Evolutionary conservation across 163 green algal genomes (phyloP).

Genomic region (Coccomyxa subellipsoidea): DNA sequence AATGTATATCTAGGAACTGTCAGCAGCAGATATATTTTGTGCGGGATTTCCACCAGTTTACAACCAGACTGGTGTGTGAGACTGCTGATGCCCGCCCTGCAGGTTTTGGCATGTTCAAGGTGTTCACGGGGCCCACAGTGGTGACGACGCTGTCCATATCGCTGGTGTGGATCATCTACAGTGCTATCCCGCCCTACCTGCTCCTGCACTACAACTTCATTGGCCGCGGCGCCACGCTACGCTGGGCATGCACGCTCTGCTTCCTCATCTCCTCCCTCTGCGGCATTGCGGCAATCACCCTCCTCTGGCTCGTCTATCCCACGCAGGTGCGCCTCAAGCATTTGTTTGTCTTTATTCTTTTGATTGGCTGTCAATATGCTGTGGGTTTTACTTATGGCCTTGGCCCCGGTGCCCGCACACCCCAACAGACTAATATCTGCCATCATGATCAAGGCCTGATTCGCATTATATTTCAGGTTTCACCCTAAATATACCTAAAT

Average conservation of each 20-base stretch:
- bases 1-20: too few relatives aligned
- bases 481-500: too few relatives aligned
- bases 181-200: constrained; percentile 51
- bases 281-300: constrained; percentile 38
- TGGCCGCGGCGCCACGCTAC: constrained; percentile 37
- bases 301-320: constrained; percentile 63
- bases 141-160: constrained; percentile 52
- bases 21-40: too few relatives aligned
- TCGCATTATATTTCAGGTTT: too few relatives aligned
- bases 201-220: constrained; percentile 54
- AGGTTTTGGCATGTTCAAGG: constrained; percentile 47
- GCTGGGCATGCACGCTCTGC: constrained; percentile 19
- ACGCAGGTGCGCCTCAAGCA: constrained; percentile 1
- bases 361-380: too few relatives aligned
- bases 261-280: constrained; percentile 28
- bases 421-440: too few relatives aligned
- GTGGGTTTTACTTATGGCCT: too few relatives aligned
- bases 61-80: too few relatives aligned
- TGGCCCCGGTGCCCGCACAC: too few relatives aligned
- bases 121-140: constrained; percentile 20
- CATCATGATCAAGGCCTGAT: too few relatives aligned
- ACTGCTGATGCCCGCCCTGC: neutral
- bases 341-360: too few relatives aligned
- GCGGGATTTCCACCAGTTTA: too few relatives aligned
- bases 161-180: constrained; percentile 59